Percentiles rank a stretch among this genome's conserved stretches.
Evolutionary conservation across 1,284 basidiomycete species (phyloP).

Genomic region (Ceratobasidium sp.): DNA sequence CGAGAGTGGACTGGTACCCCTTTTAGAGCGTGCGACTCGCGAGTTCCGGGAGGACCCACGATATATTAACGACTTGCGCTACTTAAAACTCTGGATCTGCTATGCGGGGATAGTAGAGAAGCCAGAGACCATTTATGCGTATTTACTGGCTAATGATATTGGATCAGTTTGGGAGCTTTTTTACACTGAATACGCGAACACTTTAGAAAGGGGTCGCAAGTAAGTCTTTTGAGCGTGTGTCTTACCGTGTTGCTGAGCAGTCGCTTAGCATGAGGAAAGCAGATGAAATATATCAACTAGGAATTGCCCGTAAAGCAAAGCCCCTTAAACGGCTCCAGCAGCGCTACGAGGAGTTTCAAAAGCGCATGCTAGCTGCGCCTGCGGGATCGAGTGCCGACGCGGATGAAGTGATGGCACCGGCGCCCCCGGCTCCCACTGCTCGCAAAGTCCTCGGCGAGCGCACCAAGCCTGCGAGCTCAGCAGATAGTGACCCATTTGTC

Average conservation of each 20-base stretch:
- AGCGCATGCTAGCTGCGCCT: constrained; percentile 60
- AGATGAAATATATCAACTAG: constrained; percentile 80
- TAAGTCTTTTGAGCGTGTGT: constrained; percentile 54
- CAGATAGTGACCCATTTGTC: constrained; percentile 45
- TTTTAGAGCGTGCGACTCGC: constrained; percentile 75
- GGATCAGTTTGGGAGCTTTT: constrained; percentile 77
- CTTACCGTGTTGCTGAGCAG: background rate
- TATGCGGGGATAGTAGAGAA: constrained; percentile 71
- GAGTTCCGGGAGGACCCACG: constrained; percentile 78
- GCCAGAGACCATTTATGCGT: constrained; percentile 73
- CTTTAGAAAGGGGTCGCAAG: constrained; percentile 74
- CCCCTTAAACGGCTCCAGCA: constrained; percentile 86
- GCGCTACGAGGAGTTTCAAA: constrained; percentile 82
- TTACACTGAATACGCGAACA: constrained; percentile 84
- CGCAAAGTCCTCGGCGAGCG: constrained; percentile 50
- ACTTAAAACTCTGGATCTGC: constrained; percentile 85
- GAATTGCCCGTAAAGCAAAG: constrained; percentile 79
- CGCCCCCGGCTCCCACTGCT: constrained; percentile 42
- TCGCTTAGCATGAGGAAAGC: constrained; percentile 69
- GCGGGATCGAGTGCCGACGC: constrained; percentile 48
- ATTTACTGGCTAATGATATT: constrained; percentile 77
- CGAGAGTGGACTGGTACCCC: constrained; percentile 70
- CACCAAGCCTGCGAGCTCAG: constrained; percentile 18
- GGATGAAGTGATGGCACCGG: constrained; percentile 30
- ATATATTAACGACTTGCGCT: constrained; percentile 85